phyloP scores from a whole-genome alignment of 2,329 filamentous ascomycete genomes.

The Shiraia sp. region DNA sequence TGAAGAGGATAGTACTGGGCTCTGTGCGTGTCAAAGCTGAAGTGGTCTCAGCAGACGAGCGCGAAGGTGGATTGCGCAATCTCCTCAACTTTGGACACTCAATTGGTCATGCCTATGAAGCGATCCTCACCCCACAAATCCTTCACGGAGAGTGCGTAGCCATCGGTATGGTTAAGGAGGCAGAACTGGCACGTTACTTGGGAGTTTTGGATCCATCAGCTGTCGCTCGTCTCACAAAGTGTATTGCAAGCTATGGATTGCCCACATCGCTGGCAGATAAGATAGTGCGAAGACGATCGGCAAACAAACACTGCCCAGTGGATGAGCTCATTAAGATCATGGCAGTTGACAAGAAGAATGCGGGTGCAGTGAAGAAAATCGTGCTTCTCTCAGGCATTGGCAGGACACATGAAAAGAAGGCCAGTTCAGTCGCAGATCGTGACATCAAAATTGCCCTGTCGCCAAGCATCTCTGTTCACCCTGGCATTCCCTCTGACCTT shows the following conservation, averaged over 20 bases:
- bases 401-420: conserved; percentile 81
- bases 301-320: conserved; percentile 84
- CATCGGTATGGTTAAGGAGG: conserved; percentile 98
- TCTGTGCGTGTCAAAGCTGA: conserved; percentile 93
- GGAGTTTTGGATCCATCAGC: conserved; percentile 84
- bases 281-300: conserved; percentile 77
- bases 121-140: conserved; percentile 91
- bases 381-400: conserved; percentile 91
- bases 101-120: conserved; percentile 95
- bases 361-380: conserved; percentile 92
- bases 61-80: conserved; percentile 91
- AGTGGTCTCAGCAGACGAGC: conserved; percentile 92
- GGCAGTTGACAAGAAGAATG: conserved; percentile 99
- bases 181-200: conserved; percentile 86
- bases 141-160: conserved; percentile 95
- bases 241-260: conserved; percentile 89
- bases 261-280: conserved; percentile 86
- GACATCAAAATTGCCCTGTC: conserved; percentile 84
- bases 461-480: conserved; percentile 72
- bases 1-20: conserved; percentile 73
- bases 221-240: conserved; percentile 87
- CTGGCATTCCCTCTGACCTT: conserved; percentile 68
- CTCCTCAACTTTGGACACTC: conserved; percentile 97
- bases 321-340: conserved; percentile 87
- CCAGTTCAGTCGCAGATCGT: conserved; percentile 84